Conservation (phyloP, 1,139 yeast genomes). For the Suzukiozyma palmioleophila region DNA sequence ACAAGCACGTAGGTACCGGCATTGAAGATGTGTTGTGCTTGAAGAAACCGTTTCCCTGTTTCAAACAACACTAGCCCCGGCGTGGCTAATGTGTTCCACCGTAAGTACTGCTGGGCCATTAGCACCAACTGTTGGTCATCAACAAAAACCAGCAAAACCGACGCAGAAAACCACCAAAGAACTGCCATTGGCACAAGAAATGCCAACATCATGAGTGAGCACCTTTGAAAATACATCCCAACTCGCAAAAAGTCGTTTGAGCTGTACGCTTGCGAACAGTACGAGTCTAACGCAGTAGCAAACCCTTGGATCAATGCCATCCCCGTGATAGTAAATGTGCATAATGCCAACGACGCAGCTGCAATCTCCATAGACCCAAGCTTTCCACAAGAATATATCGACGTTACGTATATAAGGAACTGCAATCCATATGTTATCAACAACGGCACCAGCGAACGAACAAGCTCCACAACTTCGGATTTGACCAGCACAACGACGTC, state of each 20-base stretch:
- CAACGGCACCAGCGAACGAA: conserved; percentile 39
- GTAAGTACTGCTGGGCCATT: conserved; percentile 29
- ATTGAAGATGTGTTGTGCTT: conserved; percentile 37
- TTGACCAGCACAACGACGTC: conserved; percentile 9
- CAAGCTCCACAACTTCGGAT: conserved; percentile 26
- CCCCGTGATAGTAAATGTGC: conserved; percentile 47
- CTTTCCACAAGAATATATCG: conserved; percentile 47
- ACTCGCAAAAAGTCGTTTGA: conserved; percentile 30
- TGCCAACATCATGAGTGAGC: conserved; percentile 31
- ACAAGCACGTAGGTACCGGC: conserved; percentile 36
- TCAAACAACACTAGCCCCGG: conserved; percentile 39
- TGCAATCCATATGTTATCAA: conserved; percentile 48
- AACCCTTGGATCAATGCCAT: conserved; percentile 48
- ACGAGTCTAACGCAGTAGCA: conserved; percentile 52
- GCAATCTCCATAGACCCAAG: conserved; percentile 44
- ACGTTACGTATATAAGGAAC: conserved; percentile 43
- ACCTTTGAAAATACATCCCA: conserved; percentile 37
- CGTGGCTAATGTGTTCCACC: conserved; percentile 26
- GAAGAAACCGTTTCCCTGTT: conserved; percentile 38
- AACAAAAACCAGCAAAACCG: conserved; percentile 22
- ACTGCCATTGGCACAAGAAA: conserved; percentile 21
- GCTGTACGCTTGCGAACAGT: conserved; percentile 52
- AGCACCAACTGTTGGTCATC: conserved; percentile 28
- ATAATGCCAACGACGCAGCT: conserved; percentile 46
- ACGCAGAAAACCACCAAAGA: conserved; percentile 38